Evolutionary conservation across 2,329 filamentous ascomycete species (phyloP).

Genomic region (Bipolaris bicolor): DNA sequence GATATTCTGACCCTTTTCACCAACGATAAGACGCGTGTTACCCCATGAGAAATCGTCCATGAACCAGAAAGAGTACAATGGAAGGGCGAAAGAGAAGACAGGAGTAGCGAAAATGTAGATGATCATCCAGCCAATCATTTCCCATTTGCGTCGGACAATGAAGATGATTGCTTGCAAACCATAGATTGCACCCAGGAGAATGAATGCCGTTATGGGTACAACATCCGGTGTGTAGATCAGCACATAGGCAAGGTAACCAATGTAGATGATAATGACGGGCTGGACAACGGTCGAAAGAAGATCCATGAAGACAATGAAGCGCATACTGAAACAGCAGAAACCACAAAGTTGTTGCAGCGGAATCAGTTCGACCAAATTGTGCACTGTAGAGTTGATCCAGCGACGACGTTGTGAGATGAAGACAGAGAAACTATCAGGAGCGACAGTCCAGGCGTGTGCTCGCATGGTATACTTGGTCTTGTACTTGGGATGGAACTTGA

Average conservation of each 20-base stretch:
- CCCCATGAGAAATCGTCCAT: slow-evolving; percentile 99
- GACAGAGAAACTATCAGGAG: slow-evolving; percentile 89
- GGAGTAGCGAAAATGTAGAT: slow-evolving; percentile 91
- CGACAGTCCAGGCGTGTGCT: slow-evolving; percentile 95
- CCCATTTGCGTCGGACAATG: slow-evolving; percentile 95
- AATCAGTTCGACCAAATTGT: slow-evolving; percentile 95
- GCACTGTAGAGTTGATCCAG: slow-evolving; percentile 99
- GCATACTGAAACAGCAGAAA: slow-evolving; percentile 99
- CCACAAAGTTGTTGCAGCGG: slow-evolving; percentile 93
- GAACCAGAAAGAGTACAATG: slow-evolving; percentile 96
- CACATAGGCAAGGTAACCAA: slow-evolving; percentile 84
- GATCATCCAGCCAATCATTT: slow-evolving; percentile 99
- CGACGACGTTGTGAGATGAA: slow-evolving; percentile 98
- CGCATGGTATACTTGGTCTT: slow-evolving; percentile 97
- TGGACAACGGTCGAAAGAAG: slow-evolving; percentile 90
- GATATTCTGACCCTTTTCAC: slow-evolving; percentile 89
- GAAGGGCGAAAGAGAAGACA: slow-evolving; percentile 87
- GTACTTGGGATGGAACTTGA: slow-evolving; percentile 91
- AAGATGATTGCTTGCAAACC: slow-evolving; percentile 97
- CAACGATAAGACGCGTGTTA: slow-evolving; percentile 95
- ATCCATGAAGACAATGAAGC: slow-evolving; percentile 95
- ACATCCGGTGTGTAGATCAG: slow-evolving; percentile 66
- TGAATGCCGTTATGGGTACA: slow-evolving; percentile 83
- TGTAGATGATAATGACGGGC: slow-evolving; percentile 88
- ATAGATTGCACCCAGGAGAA: slow-evolving; percentile 93